Conservation (phyloP, 2,329 filamentous ascomycete species). For the Phialocephala sp. region DNA sequence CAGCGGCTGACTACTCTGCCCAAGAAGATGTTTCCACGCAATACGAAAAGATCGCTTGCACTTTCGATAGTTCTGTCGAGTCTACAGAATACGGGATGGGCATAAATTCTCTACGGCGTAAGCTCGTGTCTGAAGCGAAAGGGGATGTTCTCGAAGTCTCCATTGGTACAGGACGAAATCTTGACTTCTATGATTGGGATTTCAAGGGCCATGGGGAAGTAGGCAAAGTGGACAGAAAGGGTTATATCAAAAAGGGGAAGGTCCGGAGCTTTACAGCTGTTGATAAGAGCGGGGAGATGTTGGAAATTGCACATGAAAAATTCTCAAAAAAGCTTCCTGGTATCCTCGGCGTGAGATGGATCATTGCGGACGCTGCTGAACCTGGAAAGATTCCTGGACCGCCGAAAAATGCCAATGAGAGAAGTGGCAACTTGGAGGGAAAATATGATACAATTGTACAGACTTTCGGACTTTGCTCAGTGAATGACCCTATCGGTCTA, state of each 20-base stretch:
- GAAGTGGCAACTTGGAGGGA: conserved; percentile 30
- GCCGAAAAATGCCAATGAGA: conserved; percentile 35
- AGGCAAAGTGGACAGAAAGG: conserved; percentile 30
- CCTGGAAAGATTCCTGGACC: conserved; percentile 35
- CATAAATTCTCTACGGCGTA: conserved; percentile 55
- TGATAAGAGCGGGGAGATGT: conserved; percentile 65
- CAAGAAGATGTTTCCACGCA: conserved; percentile 41
- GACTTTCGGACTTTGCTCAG: conserved; percentile 69
- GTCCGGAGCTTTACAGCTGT: conserved; percentile 65
- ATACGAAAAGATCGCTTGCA: conserved; percentile 50
- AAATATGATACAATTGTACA: conserved; percentile 68
- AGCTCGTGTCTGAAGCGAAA: conserved; percentile 53
- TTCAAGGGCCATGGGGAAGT: conserved; percentile 36
- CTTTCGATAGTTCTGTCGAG: conserved; percentile 65
- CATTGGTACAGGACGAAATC: conserved; percentile 66
- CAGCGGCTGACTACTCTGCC: conserved; percentile 26
- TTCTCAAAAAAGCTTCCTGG: conserved; percentile 53
- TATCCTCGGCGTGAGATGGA: conserved; percentile 48
- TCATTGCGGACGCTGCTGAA: conserved; percentile 40
- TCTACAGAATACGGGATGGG: conserved; percentile 63
- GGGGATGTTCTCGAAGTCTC: conserved; percentile 68
- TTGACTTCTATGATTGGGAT: conserved; percentile 64
- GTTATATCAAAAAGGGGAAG: conserved; percentile 40
- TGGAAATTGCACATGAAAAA: conserved; percentile 61
- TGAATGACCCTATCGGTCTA: conserved; percentile 59